Conservation (phyloP, 2,329 filamentous ascomycete species). For the Cercospora brassicicola region DNA sequence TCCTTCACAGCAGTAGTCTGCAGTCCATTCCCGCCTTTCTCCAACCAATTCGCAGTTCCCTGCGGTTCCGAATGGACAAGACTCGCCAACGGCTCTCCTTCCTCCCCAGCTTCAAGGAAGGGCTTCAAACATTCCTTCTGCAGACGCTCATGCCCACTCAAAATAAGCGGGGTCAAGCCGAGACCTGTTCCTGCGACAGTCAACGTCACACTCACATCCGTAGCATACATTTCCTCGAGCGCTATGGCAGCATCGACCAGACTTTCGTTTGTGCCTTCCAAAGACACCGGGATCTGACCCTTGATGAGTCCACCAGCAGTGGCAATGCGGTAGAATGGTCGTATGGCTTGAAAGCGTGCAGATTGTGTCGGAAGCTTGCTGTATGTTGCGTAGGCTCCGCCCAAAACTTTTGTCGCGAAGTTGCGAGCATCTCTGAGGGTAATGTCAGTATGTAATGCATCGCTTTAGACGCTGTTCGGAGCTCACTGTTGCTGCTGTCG, state of each 20-base stretch:
- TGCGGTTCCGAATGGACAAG: slow-evolving; percentile 56
- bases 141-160: slow-evolving; percentile 47
- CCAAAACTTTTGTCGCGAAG: slow-evolving; percentile 35
- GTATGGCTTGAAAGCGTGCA: slow-evolving; percentile 51
- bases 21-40: slow-evolving; percentile 52
- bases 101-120: slow-evolving; percentile 44
- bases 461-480: not conserved
- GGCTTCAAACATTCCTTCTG: slow-evolving; percentile 50
- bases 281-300: slow-evolving; percentile 47
- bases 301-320: slow-evolving; percentile 50
- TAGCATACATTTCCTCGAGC: slow-evolving; percentile 56
- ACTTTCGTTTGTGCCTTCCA: slow-evolving; percentile 50
- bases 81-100: slow-evolving; percentile 52
- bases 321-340: slow-evolving; percentile 50
- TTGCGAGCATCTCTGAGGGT: slow-evolving; percentile 24
- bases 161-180: slow-evolving; percentile 54
- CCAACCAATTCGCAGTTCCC: slow-evolving; percentile 55
- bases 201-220: slow-evolving; percentile 52
- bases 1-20: slow-evolving; percentile 52
- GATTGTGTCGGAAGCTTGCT: slow-evolving; percentile 29
- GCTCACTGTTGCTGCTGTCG: slow-evolving; percentile 9
- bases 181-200: slow-evolving; percentile 56
- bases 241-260: slow-evolving; percentile 53
- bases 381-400: slow-evolving; percentile 34
- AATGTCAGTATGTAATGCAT: not conserved